Base-by-base conservation (phyloP, 768 basidiomycete genomes). In the Hypholoma sublateritium region DNA sequence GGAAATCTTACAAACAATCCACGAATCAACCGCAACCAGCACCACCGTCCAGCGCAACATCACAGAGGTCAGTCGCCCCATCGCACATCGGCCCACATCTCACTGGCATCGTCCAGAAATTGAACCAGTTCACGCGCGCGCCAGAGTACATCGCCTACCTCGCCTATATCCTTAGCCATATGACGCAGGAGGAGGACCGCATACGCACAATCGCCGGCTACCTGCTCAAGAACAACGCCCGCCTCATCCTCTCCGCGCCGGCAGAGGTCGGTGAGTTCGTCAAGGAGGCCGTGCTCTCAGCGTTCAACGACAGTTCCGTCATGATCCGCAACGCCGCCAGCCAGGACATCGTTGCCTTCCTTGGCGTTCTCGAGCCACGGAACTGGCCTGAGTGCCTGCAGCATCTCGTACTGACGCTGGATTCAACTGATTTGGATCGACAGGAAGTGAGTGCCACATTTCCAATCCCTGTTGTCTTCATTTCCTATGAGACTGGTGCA, bases 101-200 rank as follows among this genome's bases (percentile, higher is more conserved):
- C 48, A 50, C 50, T 36, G 43, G 51, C 50, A 57, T 59, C 45
- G 54, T 47, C 47, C 64, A 94, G 91, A 93, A 92, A 89, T 81
- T 95, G 61, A 93, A 91, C 71, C 81, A 77, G 59, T 94, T 92
- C 72, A 88, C 91, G 68, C 86, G 87, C 66, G 87, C 88, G 61
- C 91, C 95, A 45, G 94, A 97, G 72, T 98, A 97, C 72, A 88
- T 94, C 58, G 95, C 89, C 56, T 98, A 99, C 82, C 87, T 99
- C 61, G 91, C 91, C 19, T 92, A 95, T 71, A 95, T 98, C 76
- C 85, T 98, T 61, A 86, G 89, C 56, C 79, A 81, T 44, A 75
- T 91, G 78, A 80, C 87, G 1, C 79, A 84, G 58, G 94, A 98
- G 74, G 89, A 95, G 68, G 94, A 93, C 69, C 89, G 91, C 49